Conservation (phyloP, 2,329 filamentous ascomycete species). For the Exophiala phaeomuriformis region DNA sequence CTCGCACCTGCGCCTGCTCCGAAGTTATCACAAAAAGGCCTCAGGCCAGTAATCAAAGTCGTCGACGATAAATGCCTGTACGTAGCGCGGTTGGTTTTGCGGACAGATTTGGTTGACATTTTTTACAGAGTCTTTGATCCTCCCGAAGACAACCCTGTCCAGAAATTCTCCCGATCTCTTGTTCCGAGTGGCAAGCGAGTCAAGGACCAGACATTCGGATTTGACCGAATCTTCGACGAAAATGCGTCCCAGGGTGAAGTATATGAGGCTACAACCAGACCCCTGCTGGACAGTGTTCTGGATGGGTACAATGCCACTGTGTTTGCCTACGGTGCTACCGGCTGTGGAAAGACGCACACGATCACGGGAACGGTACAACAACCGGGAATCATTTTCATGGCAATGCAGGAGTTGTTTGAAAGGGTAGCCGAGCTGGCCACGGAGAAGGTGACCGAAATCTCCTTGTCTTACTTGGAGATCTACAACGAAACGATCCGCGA, state of each 20-base stretch:
- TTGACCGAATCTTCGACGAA: slow-evolving; percentile 95
- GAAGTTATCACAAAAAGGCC: slow-evolving; percentile 76
- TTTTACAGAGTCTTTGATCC: slow-evolving; percentile 79
- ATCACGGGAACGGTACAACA: slow-evolving; percentile 88
- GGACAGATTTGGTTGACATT: background rate
- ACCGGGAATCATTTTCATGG: slow-evolving; percentile 95
- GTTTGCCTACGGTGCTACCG: slow-evolving; percentile 95
- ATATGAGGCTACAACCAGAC: slow-evolving; percentile 86
- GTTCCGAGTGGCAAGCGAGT: slow-evolving; percentile 80
- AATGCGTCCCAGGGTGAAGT: slow-evolving; percentile 87
- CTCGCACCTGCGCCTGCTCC: slow-evolving; percentile 79
- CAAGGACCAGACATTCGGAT: slow-evolving; percentile 96
- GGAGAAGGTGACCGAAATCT: slow-evolving; percentile 83
- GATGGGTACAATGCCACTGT: slow-evolving; percentile 99
- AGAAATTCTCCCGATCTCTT: slow-evolving; percentile 75
- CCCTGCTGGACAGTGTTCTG: slow-evolving; percentile 85
- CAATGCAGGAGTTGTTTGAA: slow-evolving; percentile 98
- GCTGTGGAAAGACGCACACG: slow-evolving; percentile 97
- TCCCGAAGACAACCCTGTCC: slow-evolving; percentile 86
- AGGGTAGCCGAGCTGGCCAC: slow-evolving; percentile 79
- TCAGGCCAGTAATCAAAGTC: slow-evolving; percentile 89
- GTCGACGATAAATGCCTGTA: slow-evolving; percentile 94
- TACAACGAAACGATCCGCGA: slow-evolving; percentile 99
- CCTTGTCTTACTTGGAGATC: slow-evolving; percentile 92
- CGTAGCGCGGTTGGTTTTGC: slow-evolving; percentile 33